phyloP scores from a whole-genome alignment of 2,329 filamentous ascomycete genomes.

The Gaeumannomyces tritici region DNA sequence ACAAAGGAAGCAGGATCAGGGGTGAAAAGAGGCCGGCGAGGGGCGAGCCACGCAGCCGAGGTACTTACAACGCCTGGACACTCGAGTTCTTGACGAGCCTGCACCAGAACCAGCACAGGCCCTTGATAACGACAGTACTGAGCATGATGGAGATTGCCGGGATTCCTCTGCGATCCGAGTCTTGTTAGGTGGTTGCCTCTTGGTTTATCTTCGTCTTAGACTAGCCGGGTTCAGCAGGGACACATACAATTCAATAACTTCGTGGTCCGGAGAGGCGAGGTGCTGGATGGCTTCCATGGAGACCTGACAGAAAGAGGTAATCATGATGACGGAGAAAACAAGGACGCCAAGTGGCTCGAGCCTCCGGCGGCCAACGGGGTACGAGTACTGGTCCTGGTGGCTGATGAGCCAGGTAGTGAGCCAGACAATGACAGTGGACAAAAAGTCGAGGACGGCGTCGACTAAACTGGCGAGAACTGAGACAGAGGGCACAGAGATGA shows the following conservation, averaged over 20 bases:
- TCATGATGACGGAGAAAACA: conserved; percentile 79
- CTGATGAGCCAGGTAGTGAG: conserved; percentile 66
- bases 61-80: conserved; percentile 62
- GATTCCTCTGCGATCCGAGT: conserved; percentile 30
- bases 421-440: conserved; percentile 75
- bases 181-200: conserved; percentile 4
- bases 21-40: no score
- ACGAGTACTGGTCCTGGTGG: conserved; percentile 62
- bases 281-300: conserved; percentile 59
- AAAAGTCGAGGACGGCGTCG: conserved; percentile 70
- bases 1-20: no score
- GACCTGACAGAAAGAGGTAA: conserved; percentile 75
- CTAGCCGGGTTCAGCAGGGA: not conserved
- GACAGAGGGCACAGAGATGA: conserved; percentile 69
- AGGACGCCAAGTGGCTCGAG: conserved; percentile 73
- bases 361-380: conserved; percentile 66
- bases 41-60: not conserved
- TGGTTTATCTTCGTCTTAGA: not conserved
- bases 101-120: conserved; percentile 79
- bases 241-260: conserved; percentile 55
- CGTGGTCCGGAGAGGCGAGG: conserved; percentile 49
- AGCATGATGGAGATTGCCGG: conserved; percentile 75
- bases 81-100: conserved; percentile 77
- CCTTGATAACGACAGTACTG: conserved; percentile 72
- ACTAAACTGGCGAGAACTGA: conserved; percentile 73